Conservation (phyloP, 441 rosid genomes). For the Brassica hybrid region DNA sequence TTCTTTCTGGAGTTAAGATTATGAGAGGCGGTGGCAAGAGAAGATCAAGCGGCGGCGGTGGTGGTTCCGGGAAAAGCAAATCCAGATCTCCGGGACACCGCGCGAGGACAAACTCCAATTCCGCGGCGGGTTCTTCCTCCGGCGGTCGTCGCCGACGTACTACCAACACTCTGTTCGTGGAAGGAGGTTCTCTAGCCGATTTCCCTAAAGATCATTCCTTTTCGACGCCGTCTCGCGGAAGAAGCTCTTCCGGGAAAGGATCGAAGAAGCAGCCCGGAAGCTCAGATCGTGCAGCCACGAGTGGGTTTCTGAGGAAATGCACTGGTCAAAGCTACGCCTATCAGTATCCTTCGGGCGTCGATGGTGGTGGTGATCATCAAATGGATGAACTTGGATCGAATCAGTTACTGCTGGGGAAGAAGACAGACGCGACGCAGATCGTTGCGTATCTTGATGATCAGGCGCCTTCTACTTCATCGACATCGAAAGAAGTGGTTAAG, state of each 20-base stretch:
- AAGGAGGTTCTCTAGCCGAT: constrained; percentile 59
- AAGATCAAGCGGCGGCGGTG: constrained; percentile 44
- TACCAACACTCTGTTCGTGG: constrained; percentile 46
- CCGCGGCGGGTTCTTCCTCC: constrained; percentile 41
- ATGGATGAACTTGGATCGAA: constrained; percentile 39
- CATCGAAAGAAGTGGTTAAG: constrained; percentile 42
- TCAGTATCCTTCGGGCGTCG: constrained; percentile 54
- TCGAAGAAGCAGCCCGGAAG: constrained; percentile 39
- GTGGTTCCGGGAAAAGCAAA: constrained; percentile 31
- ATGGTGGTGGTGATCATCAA: constrained; percentile 26
- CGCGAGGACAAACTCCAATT: constrained; percentile 33
- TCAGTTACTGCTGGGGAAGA: constrained; percentile 55
- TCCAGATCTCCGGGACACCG: constrained; percentile 36
- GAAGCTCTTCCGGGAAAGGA: constrained; percentile 43
- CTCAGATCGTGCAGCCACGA: constrained; percentile 47
- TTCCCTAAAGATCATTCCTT: constrained; percentile 46
- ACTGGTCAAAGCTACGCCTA: constrained; percentile 50
- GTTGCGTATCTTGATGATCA: constrained; percentile 77
- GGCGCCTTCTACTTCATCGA: constrained; percentile 45
- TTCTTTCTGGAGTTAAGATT: constrained; percentile 8
- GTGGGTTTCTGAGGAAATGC: constrained; percentile 37
- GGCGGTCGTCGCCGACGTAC: constrained; percentile 39
- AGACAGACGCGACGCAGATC: constrained; percentile 54
- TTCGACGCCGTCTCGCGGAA: constrained; percentile 42
- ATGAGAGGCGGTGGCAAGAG: constrained; percentile 73